Percentiles rank a stretch among this genome's conserved stretches.
These are phyloP conservation scores for Pythium dissotocum DNA, from an alignment of 352 stramenopile genomes.

Conservation along the genomic window DNA sequence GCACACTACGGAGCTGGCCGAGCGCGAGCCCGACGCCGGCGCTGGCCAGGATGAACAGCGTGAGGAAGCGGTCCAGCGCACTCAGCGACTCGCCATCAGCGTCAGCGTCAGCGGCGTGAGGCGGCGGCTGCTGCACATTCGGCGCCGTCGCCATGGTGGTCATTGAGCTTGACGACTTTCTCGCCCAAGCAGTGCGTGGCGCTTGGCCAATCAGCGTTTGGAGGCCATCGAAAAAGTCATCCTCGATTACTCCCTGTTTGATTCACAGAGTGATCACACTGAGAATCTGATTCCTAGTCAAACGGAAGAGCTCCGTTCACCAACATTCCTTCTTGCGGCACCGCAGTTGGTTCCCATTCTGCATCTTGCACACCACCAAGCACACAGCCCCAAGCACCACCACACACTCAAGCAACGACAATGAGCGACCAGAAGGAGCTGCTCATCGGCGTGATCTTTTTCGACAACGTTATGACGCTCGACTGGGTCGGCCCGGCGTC, in stretches of 20 bases:
- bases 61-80: slow-evolving; percentile 47
- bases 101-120: background rate
- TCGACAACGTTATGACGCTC: slow-evolving; percentile 56
- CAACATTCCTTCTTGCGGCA: background rate
- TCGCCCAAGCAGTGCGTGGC: background rate
- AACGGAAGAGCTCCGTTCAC: background rate
- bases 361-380: background rate
- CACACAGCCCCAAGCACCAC: background rate
- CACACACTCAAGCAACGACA: background rate
- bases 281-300: background rate
- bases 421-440: slow-evolving; percentile 21
- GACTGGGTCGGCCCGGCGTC: slow-evolving; percentile 59
- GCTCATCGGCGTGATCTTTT: slow-evolving; percentile 57
- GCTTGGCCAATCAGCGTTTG: slow-evolving; percentile 12
- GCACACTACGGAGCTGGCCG: slow-evolving; percentile 36
- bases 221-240: background rate
- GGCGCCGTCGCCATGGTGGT: background rate
- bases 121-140: background rate
- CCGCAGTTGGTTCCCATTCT: background rate
- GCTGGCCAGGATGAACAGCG: slow-evolving; percentile 50
- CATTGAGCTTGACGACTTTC: background rate
- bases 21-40: slow-evolving; percentile 35
- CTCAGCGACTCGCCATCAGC: slow-evolving; percentile 21
- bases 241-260: background rate
- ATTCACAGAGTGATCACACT: background rate